phyloP scores from a whole-genome alignment of 2,329 filamentous ascomycete species.

The Talaromyces sp. region DNA sequence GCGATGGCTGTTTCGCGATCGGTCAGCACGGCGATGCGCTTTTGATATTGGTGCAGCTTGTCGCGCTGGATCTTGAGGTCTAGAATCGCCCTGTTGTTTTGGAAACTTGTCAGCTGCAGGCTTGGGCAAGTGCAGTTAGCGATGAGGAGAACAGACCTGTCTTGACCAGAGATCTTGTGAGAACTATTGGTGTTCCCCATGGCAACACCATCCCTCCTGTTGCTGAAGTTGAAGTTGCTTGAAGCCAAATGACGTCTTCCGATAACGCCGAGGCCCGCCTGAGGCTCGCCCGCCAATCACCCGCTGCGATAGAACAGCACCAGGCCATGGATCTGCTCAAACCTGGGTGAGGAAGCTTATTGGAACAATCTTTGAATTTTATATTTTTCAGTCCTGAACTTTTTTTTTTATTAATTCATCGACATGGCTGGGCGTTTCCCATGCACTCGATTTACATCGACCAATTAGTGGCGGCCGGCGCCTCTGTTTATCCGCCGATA shows the following conservation, averaged over 20 bases:
- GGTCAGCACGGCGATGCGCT: slow-evolving; percentile 79
- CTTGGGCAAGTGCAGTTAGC: background rate
- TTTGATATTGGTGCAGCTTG: slow-evolving; percentile 93
- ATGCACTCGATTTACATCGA: background rate
- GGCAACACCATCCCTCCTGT: slow-evolving; percentile 14
- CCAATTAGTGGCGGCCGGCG: slow-evolving; percentile 1
- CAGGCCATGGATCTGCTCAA: background rate
- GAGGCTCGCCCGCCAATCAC: background rate
- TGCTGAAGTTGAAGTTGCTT: background rate
- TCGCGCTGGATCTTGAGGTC: slow-evolving; percentile 97
- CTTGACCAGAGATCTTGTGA: slow-evolving; percentile 68
- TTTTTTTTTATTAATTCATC: background rate
- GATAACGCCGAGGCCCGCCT: background rate
- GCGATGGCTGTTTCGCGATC: slow-evolving; percentile 83
- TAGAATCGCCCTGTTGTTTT: slow-evolving; percentile 72
- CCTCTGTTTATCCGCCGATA: slow-evolving; percentile 1
- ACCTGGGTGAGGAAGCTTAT: background rate
- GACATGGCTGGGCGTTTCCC: background rate
- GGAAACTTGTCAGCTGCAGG: background rate
- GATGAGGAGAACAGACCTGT: slow-evolving; percentile 60
- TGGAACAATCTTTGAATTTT: background rate
- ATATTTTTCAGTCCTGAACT: background rate
- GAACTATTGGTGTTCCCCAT: slow-evolving; percentile 63
- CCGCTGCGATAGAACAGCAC: background rate
- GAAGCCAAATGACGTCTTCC: background rate